Evolutionary conservation across 495 filamentous ascomycete genomes (phyloP), one percentile per base, ranked within the genome.

Genomic region (Hypoxylon perforatum): DNA sequence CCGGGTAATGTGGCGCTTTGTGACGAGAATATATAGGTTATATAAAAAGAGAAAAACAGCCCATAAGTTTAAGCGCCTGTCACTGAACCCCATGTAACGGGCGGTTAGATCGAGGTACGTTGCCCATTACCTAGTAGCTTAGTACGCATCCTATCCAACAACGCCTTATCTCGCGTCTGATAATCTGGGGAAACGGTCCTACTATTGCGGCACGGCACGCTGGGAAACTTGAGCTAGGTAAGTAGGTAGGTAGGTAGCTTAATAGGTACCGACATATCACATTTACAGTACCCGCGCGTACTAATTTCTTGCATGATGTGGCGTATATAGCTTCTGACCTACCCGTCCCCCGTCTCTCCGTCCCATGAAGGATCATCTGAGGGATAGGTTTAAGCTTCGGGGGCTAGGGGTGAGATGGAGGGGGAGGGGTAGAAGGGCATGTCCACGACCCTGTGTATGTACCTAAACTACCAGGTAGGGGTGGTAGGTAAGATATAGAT

Each of bases 1-100:
- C 57, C 49, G 55, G 21, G 28, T n/a, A 42, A 52, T 21, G 42
- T 48, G 49, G 58, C 38, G 49, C 47, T 53, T 12, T 38, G 17
- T 28, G 38, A 30, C 57, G 44, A 36, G 28, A 45, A n/a, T n/a
- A n/a, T n/a, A n/a, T n/a, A n/a, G n/a, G n/a, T n/a, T 25, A 59
- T 49, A 33, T 22, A 45, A 1, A 45, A 21, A 45, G 7, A 10
- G 8, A 10, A n/a, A n/a, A 7, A 39, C 36, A 19, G n/a, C 15
- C 41, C n/a, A 6, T 44, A 17, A 42, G 21, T 0, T 44, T 44
- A 21, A 44, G 41, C 41, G 41, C 41, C 41, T 17, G 41, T 18
- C 15, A 38, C 5, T 33, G 1, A 33, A 4, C 2, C 41, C 17
- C 41, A 21, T 44, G 41, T 9, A 19, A 18, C 41, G 41, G 25